Evolutionary conservation across 2,329 filamentous ascomycete genomes (phyloP), one percentile per base, ranked within the genome.

Genomic region (Fragosphaeria purpurea): DNA sequence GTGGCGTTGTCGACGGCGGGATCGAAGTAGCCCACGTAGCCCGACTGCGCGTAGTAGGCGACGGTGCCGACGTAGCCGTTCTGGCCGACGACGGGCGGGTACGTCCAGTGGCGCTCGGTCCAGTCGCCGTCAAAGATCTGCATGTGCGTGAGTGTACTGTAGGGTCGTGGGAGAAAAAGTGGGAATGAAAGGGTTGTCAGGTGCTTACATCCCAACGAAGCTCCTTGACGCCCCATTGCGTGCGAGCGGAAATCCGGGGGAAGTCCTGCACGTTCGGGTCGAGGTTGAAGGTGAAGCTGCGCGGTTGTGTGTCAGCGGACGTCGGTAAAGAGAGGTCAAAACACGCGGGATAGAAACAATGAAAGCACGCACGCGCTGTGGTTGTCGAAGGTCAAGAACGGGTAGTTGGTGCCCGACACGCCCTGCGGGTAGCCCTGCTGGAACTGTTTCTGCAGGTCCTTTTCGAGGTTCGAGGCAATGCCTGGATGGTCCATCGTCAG

Each of bases 141-240:
- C 39, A 22, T 22, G 22, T 22, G 22, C 22, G 22, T 22, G 22
- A 22, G 22, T 22, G 22, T 22, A 22, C 22, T 22, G n/a, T n/a
- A n/a, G n/a, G n/a, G n/a, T n/a, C n/a, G n/a, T n/a, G n/a, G n/a
- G n/a, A n/a, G n/a, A n/a, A n/a, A n/a, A n/a, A n/a, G n/a, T n/a
- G n/a, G n/a, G n/a, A n/a, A n/a, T n/a, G n/a, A n/a, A n/a, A n/a
- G n/a, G n/a, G n/a, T n/a, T n/a, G n/a, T n/a, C n/a, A n/a, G n/a
- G n/a, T n/a, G 42, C 49, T 42, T 30, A 65, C 57, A 51, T 65
- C 62, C 62, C 62, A 64, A 6, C 62, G 60, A 6, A 63, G 55
- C 48, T 63, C 53, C 42, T 57, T 58, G 6, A 38, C 35, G 31
- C 48, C 47, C 48, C 48, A 53, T 2, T 50, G 51, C 8, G 39